Conservation (phyloP, 371 early-diverging fungal genomes). For the Mortierella sp. region DNA sequence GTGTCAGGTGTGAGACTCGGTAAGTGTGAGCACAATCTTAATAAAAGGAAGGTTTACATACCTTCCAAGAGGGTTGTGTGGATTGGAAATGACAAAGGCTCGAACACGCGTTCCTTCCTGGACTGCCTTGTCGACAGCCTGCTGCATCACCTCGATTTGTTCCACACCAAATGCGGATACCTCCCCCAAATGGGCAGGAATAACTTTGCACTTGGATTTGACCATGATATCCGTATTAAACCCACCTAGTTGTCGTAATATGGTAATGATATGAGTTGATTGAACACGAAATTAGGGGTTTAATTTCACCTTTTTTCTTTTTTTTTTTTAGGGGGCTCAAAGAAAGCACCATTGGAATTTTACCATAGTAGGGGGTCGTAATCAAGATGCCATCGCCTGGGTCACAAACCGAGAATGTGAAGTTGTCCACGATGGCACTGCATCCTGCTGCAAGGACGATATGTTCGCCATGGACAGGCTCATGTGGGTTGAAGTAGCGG, state of each 20-base stretch:
- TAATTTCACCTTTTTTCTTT: too few species aligned
- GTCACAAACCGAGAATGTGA: conserved; percentile 72
- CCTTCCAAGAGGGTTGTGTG: conserved; percentile 76
- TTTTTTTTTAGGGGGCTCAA: background rate
- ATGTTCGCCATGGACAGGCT: conserved; percentile 61
- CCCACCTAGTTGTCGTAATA: conserved; percentile 55
- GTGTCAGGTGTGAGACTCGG: too few species aligned
- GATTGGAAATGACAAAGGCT: conserved; percentile 75
- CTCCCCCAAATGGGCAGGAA: conserved; percentile 61
- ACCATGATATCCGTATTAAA: conserved; percentile 73
- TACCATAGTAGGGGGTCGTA: conserved; percentile 78
- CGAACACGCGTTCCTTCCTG: conserved; percentile 60
- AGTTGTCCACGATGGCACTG: conserved; percentile 70
- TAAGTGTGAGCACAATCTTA: too few species aligned
- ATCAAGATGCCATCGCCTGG: conserved; percentile 82
- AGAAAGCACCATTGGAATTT: background rate
- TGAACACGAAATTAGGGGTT: background rate
- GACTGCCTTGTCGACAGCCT: conserved; percentile 53
- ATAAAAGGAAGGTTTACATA: conserved; percentile 15
- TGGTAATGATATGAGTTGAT: background rate
- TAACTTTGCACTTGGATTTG: conserved; percentile 64
- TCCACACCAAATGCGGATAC: conserved; percentile 53
- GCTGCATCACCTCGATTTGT: conserved; percentile 59
- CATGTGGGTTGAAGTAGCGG: conserved; percentile 65
- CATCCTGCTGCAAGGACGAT: conserved; percentile 79